Percentiles rank a stretch among this genome's conserved stretches.
Conservation (phyloP, 805 yeast species). For the Teunomyces panamensis region DNA sequence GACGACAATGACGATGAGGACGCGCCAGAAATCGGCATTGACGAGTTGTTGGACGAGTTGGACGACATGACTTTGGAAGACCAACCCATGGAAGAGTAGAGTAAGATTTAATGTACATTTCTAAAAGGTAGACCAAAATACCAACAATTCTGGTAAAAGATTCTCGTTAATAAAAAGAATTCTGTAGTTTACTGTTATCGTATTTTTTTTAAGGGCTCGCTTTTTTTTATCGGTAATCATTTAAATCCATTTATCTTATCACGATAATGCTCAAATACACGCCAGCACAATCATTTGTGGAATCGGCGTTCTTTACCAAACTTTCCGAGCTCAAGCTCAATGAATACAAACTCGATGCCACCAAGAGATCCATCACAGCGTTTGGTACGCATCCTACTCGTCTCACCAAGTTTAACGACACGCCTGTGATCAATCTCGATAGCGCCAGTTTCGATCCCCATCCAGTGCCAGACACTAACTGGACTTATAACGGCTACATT, state of each 20-base stretch:
- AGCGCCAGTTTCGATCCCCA: constrained; percentile 22
- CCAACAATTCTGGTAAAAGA: no score
- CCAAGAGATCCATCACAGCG: constrained; percentile 45
- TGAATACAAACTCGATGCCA: constrained; percentile 60
- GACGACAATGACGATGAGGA: constrained; percentile 62
- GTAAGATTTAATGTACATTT: not conserved
- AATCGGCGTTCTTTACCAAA: constrained; percentile 80
- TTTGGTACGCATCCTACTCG: constrained; percentile 32
- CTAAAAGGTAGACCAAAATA: no score
- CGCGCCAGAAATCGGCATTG: constrained; percentile 85
- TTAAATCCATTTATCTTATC: not conserved
- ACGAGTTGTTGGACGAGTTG: constrained; percentile 90
- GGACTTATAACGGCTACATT: constrained; percentile 19
- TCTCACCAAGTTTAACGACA: constrained; percentile 33
- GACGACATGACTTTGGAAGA: constrained; percentile 89
- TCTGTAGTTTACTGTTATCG: no score
- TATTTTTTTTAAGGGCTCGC: no score
- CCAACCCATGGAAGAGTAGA: constrained; percentile 17
- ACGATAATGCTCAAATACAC: constrained; percentile 34
- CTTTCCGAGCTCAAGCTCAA: constrained; percentile 74
- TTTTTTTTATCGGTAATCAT: no score
- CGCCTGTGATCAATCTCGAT: constrained; percentile 35
- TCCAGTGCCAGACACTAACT: constrained; percentile 4
- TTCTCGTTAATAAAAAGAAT: no score
- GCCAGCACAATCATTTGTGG: constrained; percentile 70